These are phyloP conservation scores for Castanopsis chinensis DNA, from an alignment of 306 rosid species.

Conservation along the genomic window DNA sequence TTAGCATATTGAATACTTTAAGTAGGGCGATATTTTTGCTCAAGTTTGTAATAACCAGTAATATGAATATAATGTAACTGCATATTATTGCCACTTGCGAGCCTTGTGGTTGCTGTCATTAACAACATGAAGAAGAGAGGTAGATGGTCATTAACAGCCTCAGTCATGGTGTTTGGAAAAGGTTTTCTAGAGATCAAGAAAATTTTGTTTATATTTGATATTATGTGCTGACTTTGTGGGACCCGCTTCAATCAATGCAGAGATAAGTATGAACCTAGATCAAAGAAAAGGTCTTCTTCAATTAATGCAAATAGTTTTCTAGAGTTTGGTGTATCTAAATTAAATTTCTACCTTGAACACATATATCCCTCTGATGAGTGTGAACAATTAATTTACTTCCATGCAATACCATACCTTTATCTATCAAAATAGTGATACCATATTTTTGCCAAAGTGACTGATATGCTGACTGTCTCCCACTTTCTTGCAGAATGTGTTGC, in stretches of 20 bases:
- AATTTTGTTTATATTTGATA: no score
- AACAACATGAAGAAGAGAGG: neutral
- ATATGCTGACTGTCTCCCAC: neutral
- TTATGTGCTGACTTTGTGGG: no score
- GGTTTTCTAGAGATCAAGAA: neutral
- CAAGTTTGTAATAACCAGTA: neutral
- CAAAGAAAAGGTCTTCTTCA: neutral
- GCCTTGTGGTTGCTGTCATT: neutral
- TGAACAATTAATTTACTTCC: neutral
- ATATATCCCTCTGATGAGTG: neutral
- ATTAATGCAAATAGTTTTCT: neutral
- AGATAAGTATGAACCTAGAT: neutral
- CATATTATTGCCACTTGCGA: neutral
- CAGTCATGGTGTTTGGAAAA: neutral
- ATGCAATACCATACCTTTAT: neutral
- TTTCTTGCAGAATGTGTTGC: conserved; percentile 41
- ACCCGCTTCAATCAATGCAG: no score
- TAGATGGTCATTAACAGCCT: neutral
- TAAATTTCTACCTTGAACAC: neutral
- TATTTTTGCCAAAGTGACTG: neutral
- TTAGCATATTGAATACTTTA: neutral
- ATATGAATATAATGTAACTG: neutral
- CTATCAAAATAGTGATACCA: neutral
- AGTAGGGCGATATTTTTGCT: neutral
- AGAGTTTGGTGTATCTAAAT: neutral